These are phyloP conservation scores for Calendula officinalis DNA, from an alignment of 129 eudicot genomes.

Conservation along the genomic window DNA sequence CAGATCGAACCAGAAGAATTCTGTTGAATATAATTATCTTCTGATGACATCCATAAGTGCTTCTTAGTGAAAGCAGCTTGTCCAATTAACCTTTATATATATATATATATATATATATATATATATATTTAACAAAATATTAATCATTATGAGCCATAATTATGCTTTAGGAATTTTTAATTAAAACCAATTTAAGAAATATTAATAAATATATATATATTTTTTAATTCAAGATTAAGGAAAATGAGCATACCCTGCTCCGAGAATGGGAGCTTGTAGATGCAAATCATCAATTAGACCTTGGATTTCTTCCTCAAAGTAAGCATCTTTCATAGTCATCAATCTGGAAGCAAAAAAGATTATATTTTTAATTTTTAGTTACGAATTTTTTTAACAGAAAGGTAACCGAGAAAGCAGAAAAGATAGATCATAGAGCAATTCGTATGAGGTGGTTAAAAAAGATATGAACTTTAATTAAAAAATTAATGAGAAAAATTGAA, in stretches of 20 bases:
- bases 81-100: conserved; percentile 59
- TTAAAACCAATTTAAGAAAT: conserved; percentile 13
- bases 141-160: conserved; percentile 6
- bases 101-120: no score
- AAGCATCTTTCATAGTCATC: conserved; percentile 74
- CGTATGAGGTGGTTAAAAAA: conserved; percentile 1
- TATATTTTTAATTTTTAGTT: not conserved
- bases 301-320: conserved; percentile 60
- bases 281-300: conserved; percentile 53
- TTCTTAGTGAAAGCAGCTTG: conserved; percentile 63
- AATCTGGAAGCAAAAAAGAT: conserved; percentile 42
- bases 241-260: conserved; percentile 73
- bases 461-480: conserved; percentile 12
- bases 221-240: not conserved
- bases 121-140: conserved; percentile 2
- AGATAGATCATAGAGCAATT: not conserved
- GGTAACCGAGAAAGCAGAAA: not conserved
- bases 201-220: not conserved
- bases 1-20: conserved; percentile 37
- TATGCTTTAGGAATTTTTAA: not conserved
- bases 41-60: conserved; percentile 66
- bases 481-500: not conserved
- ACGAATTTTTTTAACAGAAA: not conserved
- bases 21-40: conserved; percentile 43
- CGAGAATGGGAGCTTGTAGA: conserved; percentile 66